Evolutionary conservation across 257 asterid genomes (phyloP).

Genomic region (Coffea canephora): DNA sequence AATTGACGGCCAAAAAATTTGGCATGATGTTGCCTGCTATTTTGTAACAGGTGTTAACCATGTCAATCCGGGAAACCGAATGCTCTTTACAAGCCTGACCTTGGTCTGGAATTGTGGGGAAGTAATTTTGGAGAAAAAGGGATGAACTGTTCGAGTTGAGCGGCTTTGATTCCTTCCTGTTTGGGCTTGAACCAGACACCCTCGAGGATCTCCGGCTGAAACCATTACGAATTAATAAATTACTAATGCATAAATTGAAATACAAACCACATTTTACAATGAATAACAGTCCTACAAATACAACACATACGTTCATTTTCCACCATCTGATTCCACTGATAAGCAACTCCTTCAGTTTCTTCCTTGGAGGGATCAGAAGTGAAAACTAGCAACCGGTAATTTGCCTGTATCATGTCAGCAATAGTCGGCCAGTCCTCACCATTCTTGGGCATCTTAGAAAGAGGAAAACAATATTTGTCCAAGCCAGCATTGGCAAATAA

Average conservation of each 20-base stretch:
- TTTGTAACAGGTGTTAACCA: slow-evolving; percentile 69
- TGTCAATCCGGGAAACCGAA: slow-evolving; percentile 63
- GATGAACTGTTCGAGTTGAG: slow-evolving; percentile 75
- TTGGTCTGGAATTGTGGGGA: slow-evolving; percentile 89
- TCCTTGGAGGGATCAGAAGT: slow-evolving; percentile 95
- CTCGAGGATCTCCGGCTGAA: slow-evolving; percentile 96
- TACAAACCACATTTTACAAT: too few relatives aligned
- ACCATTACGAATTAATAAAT: slow-evolving; percentile 16
- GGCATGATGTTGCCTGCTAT: slow-evolving; percentile 84
- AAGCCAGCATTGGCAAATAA: too few relatives aligned
- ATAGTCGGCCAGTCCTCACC: too few relatives aligned
- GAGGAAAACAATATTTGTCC: too few relatives aligned
- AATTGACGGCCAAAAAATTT: slow-evolving; percentile 86
- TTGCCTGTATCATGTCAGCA: too few relatives aligned
- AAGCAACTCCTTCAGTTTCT: slow-evolving; percentile 80
- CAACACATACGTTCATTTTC: slow-evolving; percentile 78
- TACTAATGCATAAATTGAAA: too few relatives aligned
- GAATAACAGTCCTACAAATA: background rate
- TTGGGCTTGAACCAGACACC: slow-evolving; percentile 67
- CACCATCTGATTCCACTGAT: slow-evolving; percentile 95
- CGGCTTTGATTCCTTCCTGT: slow-evolving; percentile 85
- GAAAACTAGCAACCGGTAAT: background rate
- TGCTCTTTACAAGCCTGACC: slow-evolving; percentile 91
- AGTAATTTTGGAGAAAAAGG: slow-evolving; percentile 75
- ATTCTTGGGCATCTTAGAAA: too few relatives aligned